Evolutionary conservation across 495 filamentous ascomycete genomes (phyloP), one percentile per base, ranked within the genome.

Genomic region (Hypoxylon lienhwacheense): DNA sequence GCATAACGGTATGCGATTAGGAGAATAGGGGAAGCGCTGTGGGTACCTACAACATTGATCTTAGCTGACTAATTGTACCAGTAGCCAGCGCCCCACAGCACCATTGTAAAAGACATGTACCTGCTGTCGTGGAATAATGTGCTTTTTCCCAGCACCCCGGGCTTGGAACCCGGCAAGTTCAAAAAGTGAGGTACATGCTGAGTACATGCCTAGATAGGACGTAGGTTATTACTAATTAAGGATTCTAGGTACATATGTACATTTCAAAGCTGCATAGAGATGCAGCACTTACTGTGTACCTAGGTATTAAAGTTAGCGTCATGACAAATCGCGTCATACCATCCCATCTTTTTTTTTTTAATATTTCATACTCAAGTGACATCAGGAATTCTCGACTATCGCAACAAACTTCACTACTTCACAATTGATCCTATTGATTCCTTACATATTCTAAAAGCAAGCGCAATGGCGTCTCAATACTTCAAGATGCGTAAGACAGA

Each of bases 401-500:
- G 33, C 46, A 19, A 45, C 34, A 24, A 46, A 34, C 8, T 12
- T 28, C 19, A 40, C 24, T 14, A 37, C 20, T n/a, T 25, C 16
- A 43, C 22, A 19, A 15, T 40, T 0, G 25, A 8, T 16, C 28
- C 19, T 3, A 28, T 16, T 33, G 10, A 3, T 26, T 19, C 14
- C 2, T 16, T 6, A n/a, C 14, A 11, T 29, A 47, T 12, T 21
- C 7, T 29, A 29, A 53, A 31, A 19, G 25, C 24, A 20, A 43
- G 12, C 41, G 42, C 35, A 60, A 75, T 75, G 72, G 61, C 61
- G 7, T 68, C 63, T 15, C 53, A 54, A 58, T 55, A 59, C 43
- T 50, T 68, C 11, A 59, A 62, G 22, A 63, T 71, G 16, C 67
- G 73, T 76, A 63, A 61, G 72, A 42, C 7, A 33, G 1, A 11